These are phyloP conservation scores for Candida mesenterica DNA, from an alignment of 1,139 yeast genomes.

Conservation along the genomic window DNA sequence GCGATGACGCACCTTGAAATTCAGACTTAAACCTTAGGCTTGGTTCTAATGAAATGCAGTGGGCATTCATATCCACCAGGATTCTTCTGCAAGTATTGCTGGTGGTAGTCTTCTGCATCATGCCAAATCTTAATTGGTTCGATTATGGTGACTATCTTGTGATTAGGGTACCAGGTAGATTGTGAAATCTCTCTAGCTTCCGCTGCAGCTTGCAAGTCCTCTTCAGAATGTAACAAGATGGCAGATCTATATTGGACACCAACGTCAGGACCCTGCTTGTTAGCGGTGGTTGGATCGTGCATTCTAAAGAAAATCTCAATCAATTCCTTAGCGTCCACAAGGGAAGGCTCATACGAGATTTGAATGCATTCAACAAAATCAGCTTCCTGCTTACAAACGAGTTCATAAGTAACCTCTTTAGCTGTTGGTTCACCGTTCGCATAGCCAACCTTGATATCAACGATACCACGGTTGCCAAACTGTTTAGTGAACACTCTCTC, in stretches of 20 bases:
- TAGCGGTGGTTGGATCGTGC: conserved; percentile 73
- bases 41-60: conserved; percentile 55
- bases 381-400: conserved; percentile 75
- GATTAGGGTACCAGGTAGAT: conserved; percentile 43
- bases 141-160: conserved; percentile 57
- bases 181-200: conserved; percentile 32
- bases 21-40: conserved; percentile 20
- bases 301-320: conserved; percentile 84
- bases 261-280: conserved; percentile 75
- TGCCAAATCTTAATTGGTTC: conserved; percentile 70
- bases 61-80: conserved; percentile 90
- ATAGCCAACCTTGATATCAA: conserved; percentile 84
- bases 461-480: conserved; percentile 58
- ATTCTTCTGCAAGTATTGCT: conserved; percentile 70
- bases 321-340: conserved; percentile 57
- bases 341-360: conserved; percentile 72
- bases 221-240: conserved; percentile 58
- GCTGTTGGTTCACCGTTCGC: conserved; percentile 66
- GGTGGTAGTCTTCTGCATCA: conserved; percentile 96
- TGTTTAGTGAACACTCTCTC: conserved; percentile 79
- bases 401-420: conserved; percentile 63
- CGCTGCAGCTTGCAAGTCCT: conserved; percentile 31
- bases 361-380: conserved; percentile 78
- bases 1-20: background rate
- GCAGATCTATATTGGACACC: conserved; percentile 88